Evolutionary conservation across 1,284 basidiomycete species (phyloP), one percentile per base, ranked within the genome.

Genomic region (Golubevia pallescens): DNA sequence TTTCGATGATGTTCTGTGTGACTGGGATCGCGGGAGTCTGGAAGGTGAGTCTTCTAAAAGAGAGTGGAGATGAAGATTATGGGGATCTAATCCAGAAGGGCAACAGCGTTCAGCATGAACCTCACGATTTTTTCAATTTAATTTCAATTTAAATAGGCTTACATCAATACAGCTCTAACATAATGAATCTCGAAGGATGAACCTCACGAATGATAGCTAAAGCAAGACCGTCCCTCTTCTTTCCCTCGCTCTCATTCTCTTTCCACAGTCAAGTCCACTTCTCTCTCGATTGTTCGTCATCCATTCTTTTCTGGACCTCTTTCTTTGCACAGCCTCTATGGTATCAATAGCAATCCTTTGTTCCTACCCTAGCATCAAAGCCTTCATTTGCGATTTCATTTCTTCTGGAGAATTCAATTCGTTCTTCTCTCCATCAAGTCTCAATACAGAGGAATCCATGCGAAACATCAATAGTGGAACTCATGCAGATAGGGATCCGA

Each of bases 291-390:
- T 78, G 19, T 78, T 78, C 28, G 66, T 78, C 32, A 60, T 77
- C 21, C 70, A 77, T 21, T 78, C 73, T 19, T 78, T 74, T 58
- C 67, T 78, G 28, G 76, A 78, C 51, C 65, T 78, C 20, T 63
- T 78, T 14, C 68, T 78, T 56, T 75, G 66, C 0, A 72, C 76
- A 7, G 62, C 77, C 21, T 78, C 75, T 32, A 67, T 78, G 1
- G 34, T 74, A 8, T 70, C 76, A 0, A 61, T 78, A 1, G 65
- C 68, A 8, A 55, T 78, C 42, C 67, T 77, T 3, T 70, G 65
- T 65, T 75, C 76, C 19, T 77, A 77, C 20, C 70, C 76, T 7
- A 61, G 60, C 2, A 65, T 78, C 48, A 68, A 73, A 14, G 62
- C 71, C 20, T 68, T 71, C 5, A 58, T 76, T 21, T 78, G 76